Evolutionary conservation across 371 early-diverging fungal genomes (phyloP), one percentile per base, ranked within the genome.

Genomic region (Rhizopus microsporus): DNA sequence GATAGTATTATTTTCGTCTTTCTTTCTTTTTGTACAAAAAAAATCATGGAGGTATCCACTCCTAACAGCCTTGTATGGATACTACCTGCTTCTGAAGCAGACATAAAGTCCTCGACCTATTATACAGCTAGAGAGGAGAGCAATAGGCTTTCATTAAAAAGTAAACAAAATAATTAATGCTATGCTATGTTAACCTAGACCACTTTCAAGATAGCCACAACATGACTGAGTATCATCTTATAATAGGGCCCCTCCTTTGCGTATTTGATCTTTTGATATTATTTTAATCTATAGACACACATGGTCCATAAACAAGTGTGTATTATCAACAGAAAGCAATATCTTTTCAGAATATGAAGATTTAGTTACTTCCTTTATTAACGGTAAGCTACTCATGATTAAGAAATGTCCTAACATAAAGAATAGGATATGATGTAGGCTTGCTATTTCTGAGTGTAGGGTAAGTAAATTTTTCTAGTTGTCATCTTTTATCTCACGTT

Each of bases 341-440:
- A n/a, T 42, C 6, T 42, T 42, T 42, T 42, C 42, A 42, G n/a
- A 42, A n/a, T 6, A 42, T 42, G 42, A 46, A 46, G 15, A 46
- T 9, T 23, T 29, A 29, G 17, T 15, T 10, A 3, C 10, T 43
- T 10, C 7, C 16, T 43, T 43, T 43, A n/a, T 43, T n/a, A 13
- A 43, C 3, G 17, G 44, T 43, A 37, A 37, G 6, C 38, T 37
- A 10, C 10, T 37, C 13, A 10, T 37, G 42, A 6, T 42, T 3
- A 10, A n/a, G 15, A 42, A 42, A 8, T 15, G 10, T 1, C 6
- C 3, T 13, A 15, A 42, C 13, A 42, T 42, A 46, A 5, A 10
- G 38, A 23, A 29, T 23, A 46, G 46, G 46, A 7, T 29, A 46
- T 9, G 29, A 46, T 23, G 12, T 12, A 5, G 46, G 46, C 8